Base-by-base conservation (phyloP, 2,329 filamentous ascomycete genomes). In the Fusarium phyllophilum region DNA sequence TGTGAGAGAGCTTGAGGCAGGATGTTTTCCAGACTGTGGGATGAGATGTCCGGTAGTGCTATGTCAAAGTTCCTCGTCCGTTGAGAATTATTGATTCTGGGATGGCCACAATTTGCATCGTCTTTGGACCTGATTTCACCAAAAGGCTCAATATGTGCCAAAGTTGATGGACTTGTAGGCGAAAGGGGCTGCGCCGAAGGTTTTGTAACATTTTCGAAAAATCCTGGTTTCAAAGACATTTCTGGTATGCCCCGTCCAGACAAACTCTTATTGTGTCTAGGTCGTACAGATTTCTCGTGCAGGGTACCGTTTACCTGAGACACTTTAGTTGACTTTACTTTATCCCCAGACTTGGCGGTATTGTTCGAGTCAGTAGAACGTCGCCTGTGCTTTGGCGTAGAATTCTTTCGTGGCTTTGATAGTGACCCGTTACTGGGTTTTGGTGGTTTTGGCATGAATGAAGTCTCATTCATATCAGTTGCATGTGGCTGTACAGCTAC, bases 1-100 rank as follows among this genome's bases (percentile, higher is more conserved):
- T 81, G 82, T 1, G 85, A 85, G 14, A 93, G 75, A 9, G 89
- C 86, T 75, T 93, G 90, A 0, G 91, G 90, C 6, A 89, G 82
- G 29, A 85, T 75, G 24, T 68, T 80, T 42, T 76, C 65, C n/a
- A 75, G 45, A 60, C 69, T 73, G 7, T 63, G 56, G 6, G 46
- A 56, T 34, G 62, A 38, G 24, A 57, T 41, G 36, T 62, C 66
- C 6, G 29, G 15, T n/a, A 41, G 34, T 31, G 24, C 36, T 51
- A 55, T 24, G 22, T 62, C n/a, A 10, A 18, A 11, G 36, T 48
- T 26, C 17, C 39, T 38, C 54, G 45, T 49, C n/a, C n/a, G 33
- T 46, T 51, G 51, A 7, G 18, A 45, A 6, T 34, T 41, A 54
- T 38, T 73, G 36, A 26, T 75, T 72, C 26, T 85, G 79, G 10